Evolutionary conservation across 2,329 filamentous ascomycete species (phyloP), one percentile per base, ranked within the genome.

Genomic region (Aspergillus sp.): DNA sequence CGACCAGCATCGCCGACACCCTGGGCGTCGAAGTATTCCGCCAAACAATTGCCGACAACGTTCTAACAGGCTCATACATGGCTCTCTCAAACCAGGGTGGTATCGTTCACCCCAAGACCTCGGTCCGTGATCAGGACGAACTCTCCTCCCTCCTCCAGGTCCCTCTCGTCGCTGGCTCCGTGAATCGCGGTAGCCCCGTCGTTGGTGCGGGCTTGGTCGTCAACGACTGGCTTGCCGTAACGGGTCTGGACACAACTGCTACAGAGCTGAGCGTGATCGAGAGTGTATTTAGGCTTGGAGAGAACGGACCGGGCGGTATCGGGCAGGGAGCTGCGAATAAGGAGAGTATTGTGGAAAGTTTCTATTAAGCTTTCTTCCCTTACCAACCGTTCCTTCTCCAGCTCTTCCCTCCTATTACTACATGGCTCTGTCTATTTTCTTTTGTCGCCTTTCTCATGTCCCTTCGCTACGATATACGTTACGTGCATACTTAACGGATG

Each of bases 291-390:
- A 86, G 92, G 69, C 82, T 99, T 47, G 93, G 93, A 62, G 93
- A 98, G 81, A 92, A 91, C 68, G 80, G 78, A 3, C 68, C 70
- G 53, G 83, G 87, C 65, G 91, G 85, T 6, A 88, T 91, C 50
- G 86, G 80, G 0, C 58, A 64, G 51, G 68, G 65, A 20, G 68
- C 64, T 58, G 64, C 67, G 66, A 88, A 97, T 81, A 98, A 97
- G 85, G 93, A 98, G 76, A 95, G 92, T 64, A 96, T 99, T 86
- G 95, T 99, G 61, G 95, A 99, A 82, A 96, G 91, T 69, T 99
- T 98, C 81, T 99, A 99, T 81, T 99, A 58, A 32, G 13, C 22
- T 24, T 32, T 57, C 17, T 50, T 34, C 55, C 38, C 24, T 26
- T 17, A 3, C 56, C 43, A 49, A 48, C 55, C 36, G 45, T 53